Percentiles rank a stretch among this genome's conserved stretches.
These are phyloP conservation scores for Grifola frondosa DNA, from an alignment of 1,284 basidiomycete genomes.

Conservation along the genomic window DNA sequence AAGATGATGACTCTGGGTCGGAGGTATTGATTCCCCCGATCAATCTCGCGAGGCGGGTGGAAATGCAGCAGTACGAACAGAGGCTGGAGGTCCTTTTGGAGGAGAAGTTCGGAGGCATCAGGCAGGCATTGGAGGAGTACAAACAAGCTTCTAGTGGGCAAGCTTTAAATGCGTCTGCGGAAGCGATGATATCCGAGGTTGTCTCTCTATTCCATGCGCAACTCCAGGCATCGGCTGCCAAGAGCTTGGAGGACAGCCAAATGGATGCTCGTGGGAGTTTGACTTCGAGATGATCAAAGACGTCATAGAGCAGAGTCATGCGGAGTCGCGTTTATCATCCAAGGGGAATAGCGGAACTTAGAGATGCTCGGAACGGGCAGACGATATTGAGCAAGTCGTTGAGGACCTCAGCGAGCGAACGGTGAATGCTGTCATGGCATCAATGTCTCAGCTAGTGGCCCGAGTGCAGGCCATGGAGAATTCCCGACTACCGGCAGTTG, in stretches of 20 bases:
- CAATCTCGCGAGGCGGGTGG: conserved; percentile 55
- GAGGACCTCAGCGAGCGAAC: conserved; percentile 59
- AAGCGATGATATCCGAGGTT: conserved; percentile 64
- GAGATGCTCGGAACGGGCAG: conserved; percentile 30
- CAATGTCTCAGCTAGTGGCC: conserved; percentile 59
- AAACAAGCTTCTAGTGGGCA: conserved; percentile 15
- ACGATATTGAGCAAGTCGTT: conserved; percentile 37
- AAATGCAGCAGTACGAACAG: conserved; percentile 58
- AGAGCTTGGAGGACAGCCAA: conserved; percentile 61
- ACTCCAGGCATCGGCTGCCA: conserved; percentile 58
- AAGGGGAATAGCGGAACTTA: conserved; percentile 55
- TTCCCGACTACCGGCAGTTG: conserved; percentile 35
- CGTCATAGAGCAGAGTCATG: conserved; percentile 65
- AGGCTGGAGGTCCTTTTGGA: conserved; percentile 61
- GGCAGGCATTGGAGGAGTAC: conserved; percentile 22
- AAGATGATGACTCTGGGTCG: conserved; percentile 35
- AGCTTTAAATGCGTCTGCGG: conserved; percentile 44
- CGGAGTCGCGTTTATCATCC: conserved; percentile 55
- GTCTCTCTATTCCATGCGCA: conserved; percentile 66
- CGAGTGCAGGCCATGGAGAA: conserved; percentile 55
- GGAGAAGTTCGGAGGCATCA: conserved; percentile 59
- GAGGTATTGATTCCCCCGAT: conserved; percentile 45
- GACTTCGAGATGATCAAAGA: conserved; percentile 75
- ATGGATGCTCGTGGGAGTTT: conserved; percentile 73
- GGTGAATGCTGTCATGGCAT: conserved; percentile 54